These are phyloP conservation scores for Austroboletus eburneus DNA, from an alignment of 768 basidiomycete genomes.

Conservation along the genomic window DNA sequence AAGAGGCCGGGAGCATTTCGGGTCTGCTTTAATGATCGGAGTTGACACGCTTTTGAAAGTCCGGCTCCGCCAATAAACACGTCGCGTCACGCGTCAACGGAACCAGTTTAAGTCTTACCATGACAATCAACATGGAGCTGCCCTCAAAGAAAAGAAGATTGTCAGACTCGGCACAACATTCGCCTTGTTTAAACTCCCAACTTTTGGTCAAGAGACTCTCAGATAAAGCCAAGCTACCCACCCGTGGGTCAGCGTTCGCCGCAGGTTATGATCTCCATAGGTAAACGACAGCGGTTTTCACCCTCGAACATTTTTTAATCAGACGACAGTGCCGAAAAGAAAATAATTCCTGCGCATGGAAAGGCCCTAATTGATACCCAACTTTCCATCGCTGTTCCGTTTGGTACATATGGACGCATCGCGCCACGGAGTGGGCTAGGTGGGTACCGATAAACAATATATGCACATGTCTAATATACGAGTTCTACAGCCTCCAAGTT, in stretches of 20 bases:
- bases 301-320: constrained; percentile 3
- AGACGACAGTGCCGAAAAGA: constrained; percentile 69
- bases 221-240: constrained; percentile 77
- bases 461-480: background rate
- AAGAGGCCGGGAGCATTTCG: background rate
- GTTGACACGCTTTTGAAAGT: constrained; percentile 37
- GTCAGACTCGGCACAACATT: constrained; percentile 36
- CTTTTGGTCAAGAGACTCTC: constrained; percentile 85
- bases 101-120: background rate
- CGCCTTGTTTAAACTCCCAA: constrained; percentile 42
- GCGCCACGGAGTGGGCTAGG: constrained; percentile 95
- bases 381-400: constrained; percentile 89
- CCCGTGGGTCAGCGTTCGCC: constrained; percentile 77
- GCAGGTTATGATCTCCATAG: constrained; percentile 97
- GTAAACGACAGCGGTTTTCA: constrained; percentile 39
- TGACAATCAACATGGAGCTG: constrained; percentile 27
- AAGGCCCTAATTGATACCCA: constrained; percentile 92
- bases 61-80: constrained; percentile 26
- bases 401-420: constrained; percentile 92
- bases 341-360: constrained; percentile 80
- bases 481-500: constrained; percentile 78
- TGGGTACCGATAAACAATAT: constrained; percentile 35
- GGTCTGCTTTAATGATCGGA: constrained; percentile 24
- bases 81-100: constrained; percentile 17
- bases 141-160: constrained; percentile 60